Evolutionary conservation across 148 eudicot genomes (phyloP).

Genomic region (Rhododendron molle): DNA sequence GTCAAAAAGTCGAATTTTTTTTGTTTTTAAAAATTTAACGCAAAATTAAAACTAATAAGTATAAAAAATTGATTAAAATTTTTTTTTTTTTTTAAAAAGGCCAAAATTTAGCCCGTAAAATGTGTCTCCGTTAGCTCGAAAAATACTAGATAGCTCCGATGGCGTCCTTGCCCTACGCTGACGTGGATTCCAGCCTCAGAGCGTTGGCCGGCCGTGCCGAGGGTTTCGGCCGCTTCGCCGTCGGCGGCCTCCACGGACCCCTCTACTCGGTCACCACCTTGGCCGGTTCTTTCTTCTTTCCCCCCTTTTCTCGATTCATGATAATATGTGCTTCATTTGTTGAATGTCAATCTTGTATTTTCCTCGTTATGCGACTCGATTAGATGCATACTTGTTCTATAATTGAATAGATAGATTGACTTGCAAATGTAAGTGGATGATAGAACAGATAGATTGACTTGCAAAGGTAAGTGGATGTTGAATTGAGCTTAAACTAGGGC

Average conservation of each 20-base stretch:
- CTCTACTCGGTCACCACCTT: constrained; percentile 35
- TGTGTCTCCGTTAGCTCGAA: background rate
- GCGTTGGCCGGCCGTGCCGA: constrained; percentile 42
- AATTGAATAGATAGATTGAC: background rate
- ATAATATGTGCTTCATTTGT: background rate
- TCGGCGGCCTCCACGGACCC: constrained; percentile 41
- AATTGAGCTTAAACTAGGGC: background rate
- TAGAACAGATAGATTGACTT: background rate
- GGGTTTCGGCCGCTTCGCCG: constrained; percentile 41
- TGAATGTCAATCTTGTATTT: background rate
- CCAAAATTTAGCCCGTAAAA: background rate
- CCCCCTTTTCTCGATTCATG: background rate
- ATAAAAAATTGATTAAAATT: too few species aligned
- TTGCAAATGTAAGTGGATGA: background rate
- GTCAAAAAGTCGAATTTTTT: too few species aligned
- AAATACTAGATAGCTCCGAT: background rate
- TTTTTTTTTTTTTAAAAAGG: too few species aligned
- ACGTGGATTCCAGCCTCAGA: constrained; percentile 36
- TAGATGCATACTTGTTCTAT: too few species aligned
- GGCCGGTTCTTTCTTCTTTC: constrained; percentile 22
- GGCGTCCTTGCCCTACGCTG: constrained; percentile 28
- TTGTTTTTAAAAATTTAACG: too few species aligned
- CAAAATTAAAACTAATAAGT: too few species aligned
- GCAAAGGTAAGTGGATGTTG: background rate
- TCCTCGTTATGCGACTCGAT: background rate